A percentile compares a stretch with the other conserved stretches of the same genome.
These are phyloP conservation scores for Fusarium proliferatum DNA, from an alignment of 2,329 filamentous ascomycete species.

Conservation along the genomic window DNA sequence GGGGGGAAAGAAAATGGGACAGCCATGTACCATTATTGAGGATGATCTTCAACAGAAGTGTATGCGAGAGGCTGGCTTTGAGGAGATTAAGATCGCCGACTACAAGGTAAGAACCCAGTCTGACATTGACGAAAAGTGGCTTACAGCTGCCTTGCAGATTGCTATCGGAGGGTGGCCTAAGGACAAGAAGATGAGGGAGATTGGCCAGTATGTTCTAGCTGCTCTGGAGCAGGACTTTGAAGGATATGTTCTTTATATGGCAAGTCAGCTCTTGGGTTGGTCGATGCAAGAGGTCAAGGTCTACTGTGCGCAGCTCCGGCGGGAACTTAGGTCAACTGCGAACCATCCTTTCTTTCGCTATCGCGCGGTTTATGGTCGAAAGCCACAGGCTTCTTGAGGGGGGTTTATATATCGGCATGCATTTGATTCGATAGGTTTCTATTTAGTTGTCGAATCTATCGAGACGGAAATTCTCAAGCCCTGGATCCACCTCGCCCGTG, in stretches of 20 bases:
- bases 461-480: background rate
- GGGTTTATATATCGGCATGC: rapidly evolving
- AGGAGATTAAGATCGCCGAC: background rate
- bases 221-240: constrained; percentile 5
- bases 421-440: rapidly evolving
- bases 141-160: background rate
- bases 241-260: constrained; percentile 5
- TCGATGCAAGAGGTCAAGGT: background rate
- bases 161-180: background rate
- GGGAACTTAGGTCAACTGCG: background rate
- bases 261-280: constrained; percentile 4
- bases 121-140: no score
- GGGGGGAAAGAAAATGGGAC: constrained; percentile 35
- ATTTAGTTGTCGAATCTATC: background rate
- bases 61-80: constrained; percentile 5
- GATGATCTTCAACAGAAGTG: constrained; percentile 4
- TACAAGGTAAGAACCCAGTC: background rate
- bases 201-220: background rate
- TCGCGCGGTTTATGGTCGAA: background rate
- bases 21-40: background rate
- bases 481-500: background rate
- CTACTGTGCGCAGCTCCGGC: background rate
- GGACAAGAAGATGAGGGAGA: background rate
- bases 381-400: background rate
- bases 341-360: constrained; percentile 12